Conservation (phyloP, 208 protist species). For the Angomonas deanei region DNA sequence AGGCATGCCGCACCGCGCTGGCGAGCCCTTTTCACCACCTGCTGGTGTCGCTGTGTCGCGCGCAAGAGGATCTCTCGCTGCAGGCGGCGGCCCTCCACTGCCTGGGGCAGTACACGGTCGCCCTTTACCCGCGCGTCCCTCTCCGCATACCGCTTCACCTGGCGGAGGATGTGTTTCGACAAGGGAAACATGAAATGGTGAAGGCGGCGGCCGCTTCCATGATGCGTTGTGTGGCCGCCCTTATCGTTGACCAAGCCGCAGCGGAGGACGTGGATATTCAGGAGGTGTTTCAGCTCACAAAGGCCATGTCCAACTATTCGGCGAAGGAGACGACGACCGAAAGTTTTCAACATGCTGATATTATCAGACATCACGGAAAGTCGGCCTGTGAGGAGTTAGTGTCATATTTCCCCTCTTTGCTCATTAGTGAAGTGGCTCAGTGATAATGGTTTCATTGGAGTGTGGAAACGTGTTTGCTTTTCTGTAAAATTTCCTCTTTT, state of each 20-base stretch:
- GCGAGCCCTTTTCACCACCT: conserved; percentile 28
- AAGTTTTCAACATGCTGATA: not conserved
- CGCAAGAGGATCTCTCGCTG: conserved; percentile 21
- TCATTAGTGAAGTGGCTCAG: not conserved
- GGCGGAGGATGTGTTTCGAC: conserved; percentile 69
- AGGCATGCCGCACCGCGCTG: conserved; percentile 12
- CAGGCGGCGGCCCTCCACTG: conserved; percentile 73
- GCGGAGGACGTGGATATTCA: conserved; percentile 16
- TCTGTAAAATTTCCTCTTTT: conserved; percentile 1
- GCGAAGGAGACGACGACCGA: not conserved
- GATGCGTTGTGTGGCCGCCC: conserved; percentile 19
- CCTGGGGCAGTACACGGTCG: conserved; percentile 37
- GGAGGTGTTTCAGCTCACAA: conserved; percentile 33
- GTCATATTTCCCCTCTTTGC: not conserved
- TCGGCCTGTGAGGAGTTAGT: not conserved
- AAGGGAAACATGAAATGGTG: conserved; percentile 56
- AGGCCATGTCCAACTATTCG: not conserved
- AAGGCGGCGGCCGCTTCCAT: conserved; percentile 74
- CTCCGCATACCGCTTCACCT: conserved; percentile 31
- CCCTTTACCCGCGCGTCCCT: conserved; percentile 51
- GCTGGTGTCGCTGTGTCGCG: conserved; percentile 30
- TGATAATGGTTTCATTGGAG: too few relatives aligned
- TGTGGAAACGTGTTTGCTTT: not conserved
- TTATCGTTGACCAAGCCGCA: conserved; percentile 11
- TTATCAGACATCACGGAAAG: conserved; percentile 1